Percentiles rank a stretch among this genome's conserved stretches.
Conservation (phyloP, 2,329 filamentous ascomycete genomes). For the Metarhizium guizhouense region DNA sequence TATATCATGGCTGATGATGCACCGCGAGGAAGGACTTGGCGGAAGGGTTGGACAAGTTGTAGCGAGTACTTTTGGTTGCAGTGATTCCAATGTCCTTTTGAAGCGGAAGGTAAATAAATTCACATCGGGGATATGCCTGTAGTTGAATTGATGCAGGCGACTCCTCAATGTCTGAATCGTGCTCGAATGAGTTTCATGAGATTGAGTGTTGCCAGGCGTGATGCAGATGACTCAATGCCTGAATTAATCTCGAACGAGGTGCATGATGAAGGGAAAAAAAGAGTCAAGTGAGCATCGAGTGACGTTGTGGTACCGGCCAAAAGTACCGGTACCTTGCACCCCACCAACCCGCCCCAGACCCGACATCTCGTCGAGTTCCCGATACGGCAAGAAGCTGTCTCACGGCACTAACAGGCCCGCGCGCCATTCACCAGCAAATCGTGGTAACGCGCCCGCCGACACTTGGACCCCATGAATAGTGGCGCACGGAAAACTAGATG, state of each 20-base stretch:
- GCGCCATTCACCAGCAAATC: neutral
- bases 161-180: no score
- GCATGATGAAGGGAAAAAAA: no score
- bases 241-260: no score
- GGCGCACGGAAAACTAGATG: neutral
- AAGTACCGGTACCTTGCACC: neutral
- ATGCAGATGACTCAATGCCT: no score
- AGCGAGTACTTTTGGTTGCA: no score
- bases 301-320: neutral
- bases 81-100: no score
- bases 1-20: neutral
- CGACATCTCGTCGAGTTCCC: neutral
- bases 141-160: no score
- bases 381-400: neutral
- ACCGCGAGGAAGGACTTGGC: neutral
- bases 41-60: no score
- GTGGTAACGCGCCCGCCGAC: neutral
- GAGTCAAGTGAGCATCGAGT: neutral
- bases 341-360: neutral
- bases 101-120: no score
- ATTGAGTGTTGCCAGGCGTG: no score
- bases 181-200: no score
- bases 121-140: no score
- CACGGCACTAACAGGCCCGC: neutral
- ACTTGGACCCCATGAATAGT: neutral